These are phyloP conservation scores for Pichia deserticola DNA, from an alignment of 805 yeast species.

Conservation along the genomic window DNA sequence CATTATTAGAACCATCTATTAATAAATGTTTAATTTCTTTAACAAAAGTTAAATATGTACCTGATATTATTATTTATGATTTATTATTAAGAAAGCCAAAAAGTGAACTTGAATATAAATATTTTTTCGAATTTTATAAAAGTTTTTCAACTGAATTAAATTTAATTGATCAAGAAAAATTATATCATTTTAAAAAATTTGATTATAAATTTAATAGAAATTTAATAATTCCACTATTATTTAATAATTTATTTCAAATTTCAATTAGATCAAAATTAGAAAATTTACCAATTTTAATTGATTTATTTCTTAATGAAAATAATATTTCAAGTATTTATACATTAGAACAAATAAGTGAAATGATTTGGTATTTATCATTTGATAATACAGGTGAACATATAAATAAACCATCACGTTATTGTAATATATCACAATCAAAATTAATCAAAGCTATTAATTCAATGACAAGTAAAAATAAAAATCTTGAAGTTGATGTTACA, in stretches of 20 bases:
- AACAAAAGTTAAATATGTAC: constrained; percentile 15
- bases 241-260: constrained; percentile 19
- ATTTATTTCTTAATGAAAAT: constrained; percentile 13
- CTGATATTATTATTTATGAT: constrained; percentile 24
- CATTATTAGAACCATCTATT: constrained; percentile 20
- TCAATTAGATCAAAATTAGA: constrained; percentile 19
- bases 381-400: constrained; percentile 25
- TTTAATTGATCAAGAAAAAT: constrained; percentile 24
- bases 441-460: constrained; percentile 19
- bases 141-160: constrained; percentile 14
- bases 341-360: constrained; percentile 21
- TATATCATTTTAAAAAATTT: constrained; percentile 18
- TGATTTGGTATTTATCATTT: constrained; percentile 24
- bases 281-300: constrained; percentile 17
- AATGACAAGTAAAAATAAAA: constrained; percentile 11
- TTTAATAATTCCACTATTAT: constrained; percentile 22
- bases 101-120: constrained; percentile 20
- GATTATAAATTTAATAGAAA: constrained; percentile 11
- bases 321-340: constrained; percentile 9
- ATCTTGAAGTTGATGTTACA: constrained; percentile 18
- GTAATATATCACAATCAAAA: constrained; percentile 21
- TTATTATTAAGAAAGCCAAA: constrained; percentile 21
- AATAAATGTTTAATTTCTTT: constrained; percentile 14
- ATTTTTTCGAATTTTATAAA: constrained; percentile 19
- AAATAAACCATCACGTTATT: constrained; percentile 16